Base-by-base conservation (phyloP, 306 rosid genomes). In the Sindora glabra region DNA sequence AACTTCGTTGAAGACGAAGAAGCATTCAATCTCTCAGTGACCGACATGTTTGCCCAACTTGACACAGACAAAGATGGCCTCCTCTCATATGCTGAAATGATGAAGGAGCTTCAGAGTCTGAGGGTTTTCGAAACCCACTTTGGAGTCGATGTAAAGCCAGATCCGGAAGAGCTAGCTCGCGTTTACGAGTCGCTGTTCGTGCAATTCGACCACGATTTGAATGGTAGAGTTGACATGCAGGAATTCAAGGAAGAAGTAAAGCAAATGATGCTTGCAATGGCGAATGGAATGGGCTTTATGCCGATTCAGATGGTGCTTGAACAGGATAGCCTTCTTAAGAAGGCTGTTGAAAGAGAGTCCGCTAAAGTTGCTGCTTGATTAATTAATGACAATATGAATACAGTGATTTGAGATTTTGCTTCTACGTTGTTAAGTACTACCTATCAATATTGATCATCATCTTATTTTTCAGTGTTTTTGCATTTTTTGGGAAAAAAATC, bases 191-290 rank as follows among this genome's bases (percentile, higher is more conserved):
- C 85, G 0, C 48, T 85, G 27, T 85, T 85, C 25, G 19, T 48
- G 26, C 88, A 52, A 44, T 85, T 81, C 5, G 92, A 77, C 56
- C 86, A 74, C 13, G 83, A 80, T 22, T 45, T 72, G 4, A 70
- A 75, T 55, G 87, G 89, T 4, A n/a, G 32, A 4, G 78, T 86
- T 53, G 83, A 80, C 46, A 32, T 76, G 0, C 42, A 66, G 16
- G 91, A 78, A 63, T 84, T 75, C 64, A 59, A 65, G 51, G 77
- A 61, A 4, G 94, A 81, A 36, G 79, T 84, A 8, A 77, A 79
- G 70, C 38, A 27, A 27, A 79, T 77, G 76, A 66, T 86, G 89
- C 54, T 86, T 37, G 84, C 81, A 0, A 79, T 86, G 89, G 81
- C 89, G 0, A 69, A 56, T 41, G 82, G 84, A 8, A 16, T 85